Evolutionary conservation across 768 basidiomycete genomes (phyloP), one percentile per base, ranked within the genome.

Genomic region (Amanita rubescens): DNA sequence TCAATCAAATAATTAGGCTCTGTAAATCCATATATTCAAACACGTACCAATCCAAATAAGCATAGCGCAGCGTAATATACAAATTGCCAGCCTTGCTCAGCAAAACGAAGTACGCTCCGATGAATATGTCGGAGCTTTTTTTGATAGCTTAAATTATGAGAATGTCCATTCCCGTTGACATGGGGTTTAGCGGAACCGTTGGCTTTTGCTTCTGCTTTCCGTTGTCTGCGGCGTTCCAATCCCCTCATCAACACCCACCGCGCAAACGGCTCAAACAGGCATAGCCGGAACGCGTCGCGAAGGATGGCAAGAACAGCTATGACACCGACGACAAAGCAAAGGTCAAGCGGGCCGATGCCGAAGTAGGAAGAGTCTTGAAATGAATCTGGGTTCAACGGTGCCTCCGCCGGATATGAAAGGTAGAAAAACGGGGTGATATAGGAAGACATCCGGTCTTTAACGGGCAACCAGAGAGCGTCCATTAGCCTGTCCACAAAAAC

Each of bases 31-130:
- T 57, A 53, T 57, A 55, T 19, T 37, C 11, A 48, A n/a, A 43
- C n/a, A 84, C 94, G 68, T 64, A 95, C 95, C 58, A 91, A 59
- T 25, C 95, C 95, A 65, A 83, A 82, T 19, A 67, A 67, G 79
- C 88, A 95, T 59, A 85, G 87, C 1, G 80, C 53, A 37, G 80
- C 71, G 64, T 90, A 93, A 68, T 95, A 98, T 46, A 90, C 68
- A 42, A 84, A 76, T 33, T 82, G 82, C 90, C 93, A 98, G 53
- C 92, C 89, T 70, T 99, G 96, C 67, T 99, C 96, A 2, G 92
- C 90, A 64, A 98, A 98, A 60, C 96, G 76, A 42, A 89, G 66
- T 38, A 93, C 84, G 56, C 81, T 84, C 63, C 86, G 76, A 55
- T 85, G 80, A 55, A 89, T 72, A 59, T 74, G 78, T 49, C 75